Base-by-base conservation (phyloP, 2,329 filamentous ascomycete species). In the Daldinia sp. region DNA sequence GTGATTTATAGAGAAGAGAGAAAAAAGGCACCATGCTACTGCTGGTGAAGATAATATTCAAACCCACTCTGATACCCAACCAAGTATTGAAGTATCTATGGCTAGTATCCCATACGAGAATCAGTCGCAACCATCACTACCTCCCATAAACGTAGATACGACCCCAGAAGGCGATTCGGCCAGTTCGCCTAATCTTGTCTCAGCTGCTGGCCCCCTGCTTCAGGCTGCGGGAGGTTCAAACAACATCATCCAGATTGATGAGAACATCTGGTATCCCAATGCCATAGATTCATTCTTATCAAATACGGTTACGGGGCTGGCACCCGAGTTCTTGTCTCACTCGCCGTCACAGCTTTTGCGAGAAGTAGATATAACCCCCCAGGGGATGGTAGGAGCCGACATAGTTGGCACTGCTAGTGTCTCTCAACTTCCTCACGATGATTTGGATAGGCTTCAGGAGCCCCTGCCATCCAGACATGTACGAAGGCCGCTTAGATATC, bases 1-100 rank as follows among this genome's bases (percentile, higher is more conserved):
- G 15, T 53, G 29, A 43, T 50, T 52, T 9, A 29, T 55, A 55
- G 58, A 61, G 29, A 60, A 55, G 50, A 60, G 41, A 48, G 41
- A 53, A 17, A 35, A 32, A 29, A 23, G 30, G n/a, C 43, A 51
- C 21, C n/a, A 19, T 19, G 21, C n/a, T 11, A 13, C 11, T 25
- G 17, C 23, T 4, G 43, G 13, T 15, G 50, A 50, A 41, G 11
- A 41, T 29, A 8, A 37, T 11, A n/a, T 19, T 43, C 25, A 32
- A 25, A 3, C 25, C 15, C 1, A 21, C 23, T 13, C 43, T 15
- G 49, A 52, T 9, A 13, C 45, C 21, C 35, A 41, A 9, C 25
- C 25, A 13, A 27, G 37, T 32, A 15, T 21, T 9, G 19, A 21
- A 10, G 19, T 11, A 15, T 13, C 29, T 37, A 37, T 51, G 25